A percentile compares a stretch with the other conserved stretches of the same genome.
These are phyloP conservation scores for Starmerella riodocensis DNA, from an alignment of 805 yeast genomes.

Conservation along the genomic window DNA sequence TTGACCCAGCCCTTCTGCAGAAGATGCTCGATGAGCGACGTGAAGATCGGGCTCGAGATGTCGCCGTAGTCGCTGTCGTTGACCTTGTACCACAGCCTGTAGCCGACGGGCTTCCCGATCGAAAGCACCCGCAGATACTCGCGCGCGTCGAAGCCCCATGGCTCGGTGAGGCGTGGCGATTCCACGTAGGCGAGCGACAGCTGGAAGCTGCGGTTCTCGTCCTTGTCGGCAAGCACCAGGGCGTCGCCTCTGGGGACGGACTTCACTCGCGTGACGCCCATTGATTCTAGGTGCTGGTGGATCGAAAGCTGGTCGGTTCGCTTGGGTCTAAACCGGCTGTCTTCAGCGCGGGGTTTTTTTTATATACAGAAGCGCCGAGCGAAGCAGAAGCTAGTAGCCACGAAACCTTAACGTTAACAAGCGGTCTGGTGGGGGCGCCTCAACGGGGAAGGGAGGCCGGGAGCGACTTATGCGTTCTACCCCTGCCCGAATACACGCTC, in stretches of 20 bases:
- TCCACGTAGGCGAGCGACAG: constrained; percentile 54
- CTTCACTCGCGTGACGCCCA: too few species aligned
- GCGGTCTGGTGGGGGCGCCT: too few species aligned
- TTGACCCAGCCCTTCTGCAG: constrained; percentile 49
- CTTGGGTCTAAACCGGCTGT: too few species aligned
- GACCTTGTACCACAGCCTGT: constrained; percentile 41
- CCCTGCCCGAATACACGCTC: too few species aligned
- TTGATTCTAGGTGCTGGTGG: too few species aligned
- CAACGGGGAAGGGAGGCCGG: too few species aligned
- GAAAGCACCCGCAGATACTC: constrained; percentile 49
- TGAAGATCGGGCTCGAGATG: constrained; percentile 47
- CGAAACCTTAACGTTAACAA: too few species aligned
- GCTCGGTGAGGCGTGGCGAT: constrained; percentile 40
- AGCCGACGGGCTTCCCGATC: constrained; percentile 51
- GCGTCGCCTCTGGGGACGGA: constrained; percentile 62
- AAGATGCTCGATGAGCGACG: constrained; percentile 43
- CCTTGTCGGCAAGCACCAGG: constrained; percentile 41
- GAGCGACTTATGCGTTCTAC: too few species aligned
- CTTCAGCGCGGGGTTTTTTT: too few species aligned
- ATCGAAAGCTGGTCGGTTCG: too few species aligned
- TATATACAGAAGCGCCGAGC: too few species aligned
- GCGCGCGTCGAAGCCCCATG: constrained; percentile 42
- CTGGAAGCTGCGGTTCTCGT: constrained; percentile 40
- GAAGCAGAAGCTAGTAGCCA: too few species aligned
- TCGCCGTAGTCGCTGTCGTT: constrained; percentile 57